Conservation (phyloP, 352 stramenopile species). For the Globisporangium acanthophoron region DNA sequence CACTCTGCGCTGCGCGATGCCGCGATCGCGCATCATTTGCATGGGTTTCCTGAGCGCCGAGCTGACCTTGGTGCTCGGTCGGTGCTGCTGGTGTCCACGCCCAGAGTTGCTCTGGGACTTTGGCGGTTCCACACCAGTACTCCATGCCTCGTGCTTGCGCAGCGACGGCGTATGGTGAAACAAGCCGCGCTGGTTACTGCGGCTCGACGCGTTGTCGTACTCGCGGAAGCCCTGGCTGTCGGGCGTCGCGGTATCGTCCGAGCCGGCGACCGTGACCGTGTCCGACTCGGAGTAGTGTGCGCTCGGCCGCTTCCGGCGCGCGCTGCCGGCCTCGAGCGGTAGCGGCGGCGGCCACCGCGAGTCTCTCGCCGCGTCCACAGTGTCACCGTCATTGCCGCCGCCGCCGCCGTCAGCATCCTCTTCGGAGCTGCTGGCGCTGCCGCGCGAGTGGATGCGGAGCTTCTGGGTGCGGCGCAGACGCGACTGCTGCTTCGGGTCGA, state of each 20-base stretch:
- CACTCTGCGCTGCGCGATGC: constrained; percentile 4
- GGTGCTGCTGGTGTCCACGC: not conserved
- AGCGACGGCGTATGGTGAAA: constrained; percentile 6
- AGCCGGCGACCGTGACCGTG: constrained; percentile 16
- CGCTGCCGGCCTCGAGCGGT: not conserved
- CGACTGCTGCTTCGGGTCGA: not conserved
- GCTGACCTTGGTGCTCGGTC: constrained; percentile 11
- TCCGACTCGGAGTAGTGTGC: constrained; percentile 13
- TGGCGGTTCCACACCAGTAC: not conserved
- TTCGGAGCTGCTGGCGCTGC: not conserved
- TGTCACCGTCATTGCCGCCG: not conserved
- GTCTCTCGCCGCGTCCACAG: not conserved
- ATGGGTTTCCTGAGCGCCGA: constrained; percentile 16
- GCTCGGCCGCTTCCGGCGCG: not conserved
- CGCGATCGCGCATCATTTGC: constrained; percentile 17
- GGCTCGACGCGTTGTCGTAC: constrained; percentile 4
- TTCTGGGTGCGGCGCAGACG: not conserved
- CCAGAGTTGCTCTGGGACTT: not conserved
- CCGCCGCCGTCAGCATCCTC: not conserved
- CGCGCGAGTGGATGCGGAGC: not conserved
- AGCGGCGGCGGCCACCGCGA: not conserved
- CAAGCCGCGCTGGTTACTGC: not conserved
- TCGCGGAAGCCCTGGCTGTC: constrained; percentile 18
- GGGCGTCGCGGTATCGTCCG: constrained; percentile 20
- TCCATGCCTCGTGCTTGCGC: not conserved